These are phyloP conservation scores for Heterobasidion parviporum DNA, from an alignment of 1,284 basidiomycete species.

Conservation along the genomic window DNA sequence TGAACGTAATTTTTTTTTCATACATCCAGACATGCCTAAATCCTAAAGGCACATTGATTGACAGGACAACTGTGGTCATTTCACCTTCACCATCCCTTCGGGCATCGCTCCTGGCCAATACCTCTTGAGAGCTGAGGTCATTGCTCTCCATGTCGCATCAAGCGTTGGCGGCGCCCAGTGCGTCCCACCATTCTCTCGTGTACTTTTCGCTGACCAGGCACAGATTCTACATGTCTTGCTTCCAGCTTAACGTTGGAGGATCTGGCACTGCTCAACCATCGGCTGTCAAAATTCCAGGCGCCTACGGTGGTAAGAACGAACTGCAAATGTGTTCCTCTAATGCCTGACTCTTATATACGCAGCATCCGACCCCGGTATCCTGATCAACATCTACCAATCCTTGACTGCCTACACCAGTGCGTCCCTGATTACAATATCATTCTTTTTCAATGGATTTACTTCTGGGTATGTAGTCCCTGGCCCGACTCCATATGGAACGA, in stretches of 20 bases:
- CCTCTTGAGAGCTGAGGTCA: constrained; percentile 43
- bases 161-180: constrained; percentile 37
- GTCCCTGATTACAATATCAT: constrained; percentile 8
- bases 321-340: neutral
- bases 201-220: neutral
- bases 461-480: constrained; percentile 30
- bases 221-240: constrained; percentile 44
- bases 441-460: neutral
- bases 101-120: constrained; percentile 41
- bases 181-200: neutral
- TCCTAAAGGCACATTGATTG: constrained; percentile 8
- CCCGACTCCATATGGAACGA: constrained; percentile 23
- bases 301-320: constrained; percentile 28
- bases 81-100: constrained; percentile 37
- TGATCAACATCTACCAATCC: constrained; percentile 30
- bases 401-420: constrained; percentile 28
- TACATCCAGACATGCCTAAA: neutral
- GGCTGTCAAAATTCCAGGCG: constrained; percentile 39
- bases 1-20: constrained; percentile 19
- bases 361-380: constrained; percentile 20
- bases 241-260: constrained; percentile 34
- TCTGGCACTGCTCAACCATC: constrained; percentile 31
- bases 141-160: constrained; percentile 41
- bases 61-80: constrained; percentile 42
- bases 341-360: neutral